phyloP scores from a whole-genome alignment of 768 basidiomycete genomes.

The Tulasnella sp. region DNA sequence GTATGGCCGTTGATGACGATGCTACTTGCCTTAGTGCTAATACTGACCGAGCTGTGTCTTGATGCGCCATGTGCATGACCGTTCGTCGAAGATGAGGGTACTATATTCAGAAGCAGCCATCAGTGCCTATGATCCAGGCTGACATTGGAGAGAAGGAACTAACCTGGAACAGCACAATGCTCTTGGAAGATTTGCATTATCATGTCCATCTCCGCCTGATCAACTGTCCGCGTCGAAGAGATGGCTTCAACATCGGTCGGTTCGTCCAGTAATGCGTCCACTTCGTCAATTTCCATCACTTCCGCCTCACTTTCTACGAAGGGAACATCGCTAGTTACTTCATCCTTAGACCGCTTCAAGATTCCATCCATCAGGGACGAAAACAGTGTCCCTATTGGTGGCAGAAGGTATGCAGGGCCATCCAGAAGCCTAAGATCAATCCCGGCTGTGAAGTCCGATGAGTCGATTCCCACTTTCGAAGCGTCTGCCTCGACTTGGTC shows the following conservation, averaged over 20 bases:
- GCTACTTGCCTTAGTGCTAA: no score
- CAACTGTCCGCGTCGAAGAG: conserved; percentile 29
- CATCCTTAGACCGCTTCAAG: background rate
- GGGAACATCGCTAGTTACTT: background rate
- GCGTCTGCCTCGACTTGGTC: conserved; percentile 18
- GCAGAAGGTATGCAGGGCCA: conserved; percentile 63
- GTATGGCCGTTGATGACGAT: no score
- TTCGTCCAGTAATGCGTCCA: conserved; percentile 17
- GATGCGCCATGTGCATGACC: no score
- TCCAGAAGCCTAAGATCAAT: conserved; percentile 44
- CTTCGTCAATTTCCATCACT: background rate
- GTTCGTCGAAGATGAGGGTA: no score
- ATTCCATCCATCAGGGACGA: conserved; percentile 42
- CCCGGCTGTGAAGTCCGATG: conserved; percentile 22
- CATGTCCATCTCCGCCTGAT: conserved; percentile 43
- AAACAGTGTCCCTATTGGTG: conserved; percentile 62
- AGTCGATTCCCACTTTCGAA: conserved; percentile 24
- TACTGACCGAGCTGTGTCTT: no score
- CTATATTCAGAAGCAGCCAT: no score
- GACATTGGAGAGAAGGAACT: background rate
- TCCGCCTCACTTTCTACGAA: conserved; percentile 1
- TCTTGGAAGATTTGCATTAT: conserved; percentile 55
- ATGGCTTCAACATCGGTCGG: conserved; percentile 32
- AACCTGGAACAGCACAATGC: conserved; percentile 28
- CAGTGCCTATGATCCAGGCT: no score